phyloP scores from a whole-genome alignment of 2,329 filamentous ascomycete species.

The Alternaria sp. region DNA sequence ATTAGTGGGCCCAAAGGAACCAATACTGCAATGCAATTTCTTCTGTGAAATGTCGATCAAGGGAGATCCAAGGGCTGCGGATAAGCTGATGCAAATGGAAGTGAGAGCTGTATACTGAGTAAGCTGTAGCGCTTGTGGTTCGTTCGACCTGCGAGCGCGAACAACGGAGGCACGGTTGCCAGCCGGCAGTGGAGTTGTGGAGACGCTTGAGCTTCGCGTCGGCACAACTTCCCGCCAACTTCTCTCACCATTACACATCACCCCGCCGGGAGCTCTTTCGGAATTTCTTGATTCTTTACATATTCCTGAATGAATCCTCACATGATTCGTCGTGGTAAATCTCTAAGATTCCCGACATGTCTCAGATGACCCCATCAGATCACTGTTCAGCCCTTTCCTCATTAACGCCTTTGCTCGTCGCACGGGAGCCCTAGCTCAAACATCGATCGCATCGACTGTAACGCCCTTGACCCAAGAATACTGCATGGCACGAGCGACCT shows the following conservation, averaged over 20 bases:
- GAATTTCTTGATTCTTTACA: slow-evolving; percentile 22
- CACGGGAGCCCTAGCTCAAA: slow-evolving; percentile 60
- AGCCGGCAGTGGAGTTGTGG: slow-evolving; percentile 6
- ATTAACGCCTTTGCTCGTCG: slow-evolving; percentile 39
- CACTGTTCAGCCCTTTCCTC: slow-evolving; percentile 30
- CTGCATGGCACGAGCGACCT: slow-evolving; percentile 78
- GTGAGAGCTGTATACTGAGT: not conserved
- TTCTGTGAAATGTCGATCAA: not conserved
- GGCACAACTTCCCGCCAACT: slow-evolving; percentile 1
- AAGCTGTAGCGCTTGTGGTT: not conserved
- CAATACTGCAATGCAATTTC: not conserved
- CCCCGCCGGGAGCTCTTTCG: not conserved
- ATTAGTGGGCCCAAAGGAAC: not conserved
- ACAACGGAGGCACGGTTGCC: not conserved
- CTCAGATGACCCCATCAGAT: slow-evolving; percentile 33
- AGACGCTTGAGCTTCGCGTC: slow-evolving; percentile 11
- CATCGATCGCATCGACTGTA: slow-evolving; percentile 84
- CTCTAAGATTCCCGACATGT: slow-evolving; percentile 38
- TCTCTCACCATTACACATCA: slow-evolving; percentile 4
- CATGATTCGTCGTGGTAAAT: slow-evolving; percentile 42
- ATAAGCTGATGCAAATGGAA: not conserved
- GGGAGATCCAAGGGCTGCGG: not conserved
- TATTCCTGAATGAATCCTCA: slow-evolving; percentile 38
- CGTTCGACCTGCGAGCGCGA: not conserved
- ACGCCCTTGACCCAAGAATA: slow-evolving; percentile 87